These are phyloP conservation scores for Suillus plorans DNA, from an alignment of 768 basidiomycete genomes.

Conservation along the genomic window DNA sequence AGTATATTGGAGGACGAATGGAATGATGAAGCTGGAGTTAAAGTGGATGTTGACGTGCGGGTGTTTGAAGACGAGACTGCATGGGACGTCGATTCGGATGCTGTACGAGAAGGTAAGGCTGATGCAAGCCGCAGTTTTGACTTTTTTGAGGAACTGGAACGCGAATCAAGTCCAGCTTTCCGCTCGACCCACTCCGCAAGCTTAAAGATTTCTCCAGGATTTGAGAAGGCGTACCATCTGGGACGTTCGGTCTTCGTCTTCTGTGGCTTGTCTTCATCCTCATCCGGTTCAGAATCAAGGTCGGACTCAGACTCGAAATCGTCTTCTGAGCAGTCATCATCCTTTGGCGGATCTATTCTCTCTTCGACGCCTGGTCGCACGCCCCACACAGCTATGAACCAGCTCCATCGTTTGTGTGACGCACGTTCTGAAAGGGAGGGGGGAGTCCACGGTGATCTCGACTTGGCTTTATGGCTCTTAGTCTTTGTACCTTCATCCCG, in stretches of 20 bases:
- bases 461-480: conserved; percentile 29
- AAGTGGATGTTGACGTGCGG: not conserved
- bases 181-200: conserved; percentile 64
- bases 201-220: conserved; percentile 61
- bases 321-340: conserved; percentile 17
- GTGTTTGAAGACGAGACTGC: not conserved
- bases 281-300: conserved; percentile 26
- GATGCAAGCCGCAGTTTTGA: not conserved
- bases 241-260: not conserved
- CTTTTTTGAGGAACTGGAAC: not conserved
- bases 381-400: conserved; percentile 79
- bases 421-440: conserved; percentile 50
- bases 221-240: conserved; percentile 76
- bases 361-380: conserved; percentile 40
- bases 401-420: conserved; percentile 62
- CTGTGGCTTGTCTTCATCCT: conserved; percentile 30
- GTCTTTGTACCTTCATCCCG: conserved; percentile 17
- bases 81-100: not conserved
- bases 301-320: conserved; percentile 24
- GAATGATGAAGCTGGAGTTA: not conserved
- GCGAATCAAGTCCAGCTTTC: conserved; percentile 41
- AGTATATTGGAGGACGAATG: not conserved
- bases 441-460: conserved; percentile 39
- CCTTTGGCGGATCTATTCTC: conserved; percentile 15
- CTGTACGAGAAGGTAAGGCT: not conserved